Percentiles rank a stretch among this genome's conserved stretches.
phyloP scores from a whole-genome alignment of 163 green algal species.

The Coccomyxa subellipsoidea region DNA sequence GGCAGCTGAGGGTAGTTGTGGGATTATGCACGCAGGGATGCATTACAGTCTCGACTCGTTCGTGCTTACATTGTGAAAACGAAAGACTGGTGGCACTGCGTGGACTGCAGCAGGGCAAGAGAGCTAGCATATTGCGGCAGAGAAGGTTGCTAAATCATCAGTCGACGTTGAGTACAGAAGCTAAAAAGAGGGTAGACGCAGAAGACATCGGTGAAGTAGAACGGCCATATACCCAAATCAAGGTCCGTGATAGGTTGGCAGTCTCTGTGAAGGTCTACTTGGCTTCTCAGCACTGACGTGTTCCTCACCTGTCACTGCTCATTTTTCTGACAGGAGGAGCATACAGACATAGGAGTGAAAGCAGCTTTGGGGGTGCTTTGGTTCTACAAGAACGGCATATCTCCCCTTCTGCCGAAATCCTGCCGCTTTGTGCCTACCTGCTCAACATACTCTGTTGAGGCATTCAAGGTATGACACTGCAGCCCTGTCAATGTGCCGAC shows the following conservation, averaged over 20 bases:
- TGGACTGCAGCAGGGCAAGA: background rate
- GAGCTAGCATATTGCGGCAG: too few relatives aligned
- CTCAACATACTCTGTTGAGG: constrained; percentile 68
- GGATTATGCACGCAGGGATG: background rate
- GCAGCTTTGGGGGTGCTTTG: background rate
- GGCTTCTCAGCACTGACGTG: too few relatives aligned
- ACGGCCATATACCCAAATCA: background rate
- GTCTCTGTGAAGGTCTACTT: too few relatives aligned
- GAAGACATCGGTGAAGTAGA: background rate
- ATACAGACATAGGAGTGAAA: background rate
- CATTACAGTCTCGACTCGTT: background rate
- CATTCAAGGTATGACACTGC: constrained; percentile 40
- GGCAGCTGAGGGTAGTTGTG: too few relatives aligned
- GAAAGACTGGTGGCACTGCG: background rate
- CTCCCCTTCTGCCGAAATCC: constrained; percentile 67
- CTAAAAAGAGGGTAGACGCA: background rate
- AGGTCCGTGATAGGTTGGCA: background rate
- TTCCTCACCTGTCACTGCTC: background rate
- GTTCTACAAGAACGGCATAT: constrained; percentile 43
- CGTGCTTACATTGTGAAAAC: background rate
- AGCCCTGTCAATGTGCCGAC: too few relatives aligned
- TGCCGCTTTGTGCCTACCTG: constrained; percentile 81
- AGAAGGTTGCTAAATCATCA: too few relatives aligned
- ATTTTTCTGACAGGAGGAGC: background rate
- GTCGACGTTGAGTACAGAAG: too few relatives aligned